Evolutionary conservation across 257 asterid species (phyloP).

Genomic region (Leonotis leonurus): DNA sequence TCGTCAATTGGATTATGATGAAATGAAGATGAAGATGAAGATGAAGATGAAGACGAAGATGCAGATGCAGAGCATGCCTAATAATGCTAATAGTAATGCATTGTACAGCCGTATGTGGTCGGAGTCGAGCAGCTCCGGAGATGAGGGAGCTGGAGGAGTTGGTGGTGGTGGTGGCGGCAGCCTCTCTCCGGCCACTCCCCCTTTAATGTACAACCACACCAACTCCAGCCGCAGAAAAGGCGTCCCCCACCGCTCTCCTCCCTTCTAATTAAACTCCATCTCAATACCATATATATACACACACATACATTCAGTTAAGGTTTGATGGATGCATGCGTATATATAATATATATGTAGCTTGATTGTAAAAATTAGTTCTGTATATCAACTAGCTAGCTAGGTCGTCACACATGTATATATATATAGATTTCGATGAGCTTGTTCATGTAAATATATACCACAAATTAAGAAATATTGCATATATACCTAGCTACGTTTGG

Average conservation of each 20-base stretch:
- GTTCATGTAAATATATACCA: conserved; percentile 4
- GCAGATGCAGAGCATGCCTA: not conserved
- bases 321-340: not conserved
- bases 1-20: too few relatives aligned
- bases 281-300: not conserved
- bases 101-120: not conserved
- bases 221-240: conserved; percentile 68
- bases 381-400: not conserved
- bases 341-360: too few relatives aligned
- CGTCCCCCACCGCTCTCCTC: conserved; percentile 57
- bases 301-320: too few relatives aligned
- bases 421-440: not conserved
- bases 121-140: conserved; percentile 24
- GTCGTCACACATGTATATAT: too few relatives aligned
- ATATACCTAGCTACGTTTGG: not conserved
- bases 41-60: conserved; percentile 35
- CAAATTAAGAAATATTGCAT: too few relatives aligned
- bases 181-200: conserved; percentile 56
- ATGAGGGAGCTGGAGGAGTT: conserved; percentile 8
- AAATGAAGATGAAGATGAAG: conserved; percentile 26
- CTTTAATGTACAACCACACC: conserved; percentile 36
- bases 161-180: not conserved
- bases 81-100: not conserved
- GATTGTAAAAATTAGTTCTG: not conserved
- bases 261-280: conserved; percentile 23